Evolutionary conservation across 495 filamentous ascomycete genomes (phyloP).

Genomic region (Penicillium verhagenii): DNA sequence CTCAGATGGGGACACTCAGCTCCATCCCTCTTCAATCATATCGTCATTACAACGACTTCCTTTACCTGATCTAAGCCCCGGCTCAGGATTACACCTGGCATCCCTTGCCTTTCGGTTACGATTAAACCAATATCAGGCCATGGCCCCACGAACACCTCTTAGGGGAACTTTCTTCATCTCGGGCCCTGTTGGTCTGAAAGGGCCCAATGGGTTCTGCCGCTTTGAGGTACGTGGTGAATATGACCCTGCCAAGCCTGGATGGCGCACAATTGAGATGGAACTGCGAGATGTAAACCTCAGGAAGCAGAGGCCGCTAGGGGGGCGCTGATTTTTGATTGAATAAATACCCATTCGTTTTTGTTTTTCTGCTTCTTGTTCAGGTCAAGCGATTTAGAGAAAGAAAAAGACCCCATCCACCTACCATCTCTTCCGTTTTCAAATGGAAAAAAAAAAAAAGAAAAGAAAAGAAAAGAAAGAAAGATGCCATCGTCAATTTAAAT

Average conservation of each 20-base stretch:
- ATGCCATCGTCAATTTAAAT: too few species aligned
- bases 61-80: slow-evolving; percentile 35
- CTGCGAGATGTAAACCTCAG: slow-evolving; percentile 34
- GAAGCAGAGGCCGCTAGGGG: slow-evolving; percentile 29
- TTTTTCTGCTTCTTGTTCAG: neutral
- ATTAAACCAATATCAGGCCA: slow-evolving; percentile 37
- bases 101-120: slow-evolving; percentile 54
- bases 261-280: slow-evolving; percentile 34
- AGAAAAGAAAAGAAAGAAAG: too few species aligned
- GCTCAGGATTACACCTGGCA: slow-evolving; percentile 40
- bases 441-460: too few species aligned
- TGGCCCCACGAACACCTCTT: slow-evolving; percentile 41
- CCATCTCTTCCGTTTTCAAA: too few species aligned
- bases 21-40: slow-evolving; percentile 35
- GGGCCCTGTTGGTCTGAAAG: slow-evolving; percentile 65
- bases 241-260: slow-evolving; percentile 50
- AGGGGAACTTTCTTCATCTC: slow-evolving; percentile 62
- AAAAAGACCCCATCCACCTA: neutral
- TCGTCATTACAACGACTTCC: slow-evolving; percentile 38
- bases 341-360: neutral
- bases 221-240: slow-evolving; percentile 60
- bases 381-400: neutral
- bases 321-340: slow-evolving; percentile 1
- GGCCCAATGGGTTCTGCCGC: slow-evolving; percentile 53
- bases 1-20: slow-evolving; percentile 12